A percentile compares a stretch with the other conserved stretches of the same genome.
phyloP scores from a whole-genome alignment of 371 early-diverging fungal species.

The Rhizomucor miehei region DNA sequence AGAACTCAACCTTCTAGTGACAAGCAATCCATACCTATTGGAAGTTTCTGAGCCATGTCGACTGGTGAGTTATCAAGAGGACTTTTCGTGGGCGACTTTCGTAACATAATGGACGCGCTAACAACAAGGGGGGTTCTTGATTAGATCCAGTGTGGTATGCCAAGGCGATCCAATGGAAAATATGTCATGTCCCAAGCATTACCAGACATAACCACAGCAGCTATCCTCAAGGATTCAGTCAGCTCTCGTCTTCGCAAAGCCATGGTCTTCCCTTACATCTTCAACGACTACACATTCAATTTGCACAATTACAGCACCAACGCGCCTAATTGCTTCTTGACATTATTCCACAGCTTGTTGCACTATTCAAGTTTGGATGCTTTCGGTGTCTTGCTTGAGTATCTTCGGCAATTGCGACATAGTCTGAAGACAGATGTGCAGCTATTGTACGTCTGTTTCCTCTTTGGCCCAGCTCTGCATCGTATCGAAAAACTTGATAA shows the following conservation, averaged over 20 bases:
- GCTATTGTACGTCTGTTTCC: conserved; percentile 68
- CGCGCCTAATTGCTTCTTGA: conserved; percentile 60
- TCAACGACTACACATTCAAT: conserved; percentile 62
- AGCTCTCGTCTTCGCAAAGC: conserved; percentile 42
- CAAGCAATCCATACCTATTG: conserved; percentile 36
- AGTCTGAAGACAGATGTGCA: conserved; percentile 67
- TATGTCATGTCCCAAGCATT: conserved; percentile 34
- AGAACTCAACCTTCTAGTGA: conserved; percentile 41
- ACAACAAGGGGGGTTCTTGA: neutral
- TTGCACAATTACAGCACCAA: conserved; percentile 61
- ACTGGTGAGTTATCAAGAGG: too few species aligned
- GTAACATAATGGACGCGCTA: too few species aligned
- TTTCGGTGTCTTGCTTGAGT: conserved; percentile 39
- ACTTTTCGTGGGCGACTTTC: too few species aligned
- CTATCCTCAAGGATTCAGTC: conserved; percentile 33
- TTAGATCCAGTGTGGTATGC: conserved; percentile 50
- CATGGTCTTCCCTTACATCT: conserved; percentile 51
- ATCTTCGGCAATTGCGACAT: conserved; percentile 26
- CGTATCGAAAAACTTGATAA: conserved; percentile 60
- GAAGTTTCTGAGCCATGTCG: conserved; percentile 51
- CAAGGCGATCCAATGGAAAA: conserved; percentile 35
- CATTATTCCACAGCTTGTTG: conserved; percentile 59
- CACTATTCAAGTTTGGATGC: conserved; percentile 64
- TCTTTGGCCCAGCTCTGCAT: conserved; percentile 73
- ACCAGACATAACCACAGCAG: conserved; percentile 35